Evolutionary conservation across 1,284 basidiomycete genomes (phyloP).

Genomic region (Singerocomus inundabilis): DNA sequence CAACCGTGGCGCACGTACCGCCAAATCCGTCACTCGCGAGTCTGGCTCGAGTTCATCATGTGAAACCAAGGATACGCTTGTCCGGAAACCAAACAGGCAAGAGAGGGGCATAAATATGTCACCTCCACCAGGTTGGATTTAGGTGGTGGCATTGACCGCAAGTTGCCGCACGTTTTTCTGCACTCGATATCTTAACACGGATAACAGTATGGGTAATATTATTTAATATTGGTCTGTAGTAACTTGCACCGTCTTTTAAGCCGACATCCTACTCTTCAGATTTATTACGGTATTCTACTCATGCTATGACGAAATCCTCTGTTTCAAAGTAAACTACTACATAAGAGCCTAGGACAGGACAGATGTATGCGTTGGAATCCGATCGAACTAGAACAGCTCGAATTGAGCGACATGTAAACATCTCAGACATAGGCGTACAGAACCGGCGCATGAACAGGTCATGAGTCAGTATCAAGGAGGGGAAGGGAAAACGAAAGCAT

Average conservation of each 20-base stretch:
- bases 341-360: constrained; percentile 20
- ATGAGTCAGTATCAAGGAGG: constrained; percentile 33
- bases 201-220: neutral
- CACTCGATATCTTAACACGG: neutral
- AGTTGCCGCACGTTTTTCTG: neutral
- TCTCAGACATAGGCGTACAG: constrained; percentile 33
- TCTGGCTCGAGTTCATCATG: constrained; percentile 9
- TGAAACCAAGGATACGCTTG: constrained; percentile 30
- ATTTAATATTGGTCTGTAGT: neutral
- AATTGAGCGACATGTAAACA: constrained; percentile 24
- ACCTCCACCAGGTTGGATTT: constrained; percentile 51
- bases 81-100: constrained; percentile 27
- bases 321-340: constrained; percentile 27
- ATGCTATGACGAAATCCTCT: constrained; percentile 8
- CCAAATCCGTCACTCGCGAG: constrained; percentile 1
- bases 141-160: constrained; percentile 1
- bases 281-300: neutral
- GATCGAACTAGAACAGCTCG: constrained; percentile 17
- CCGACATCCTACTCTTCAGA: neutral
- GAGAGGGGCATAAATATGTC: constrained; percentile 24
- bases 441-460: constrained; percentile 31
- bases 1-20: neutral
- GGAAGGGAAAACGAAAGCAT: constrained; percentile 34
- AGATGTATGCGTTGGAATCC: constrained; percentile 17
- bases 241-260: neutral